Evolutionary conservation across 441 rosid genomes (phyloP), one percentile per base, ranked within the genome.

Genomic region (Bruguiera hainesii): DNA sequence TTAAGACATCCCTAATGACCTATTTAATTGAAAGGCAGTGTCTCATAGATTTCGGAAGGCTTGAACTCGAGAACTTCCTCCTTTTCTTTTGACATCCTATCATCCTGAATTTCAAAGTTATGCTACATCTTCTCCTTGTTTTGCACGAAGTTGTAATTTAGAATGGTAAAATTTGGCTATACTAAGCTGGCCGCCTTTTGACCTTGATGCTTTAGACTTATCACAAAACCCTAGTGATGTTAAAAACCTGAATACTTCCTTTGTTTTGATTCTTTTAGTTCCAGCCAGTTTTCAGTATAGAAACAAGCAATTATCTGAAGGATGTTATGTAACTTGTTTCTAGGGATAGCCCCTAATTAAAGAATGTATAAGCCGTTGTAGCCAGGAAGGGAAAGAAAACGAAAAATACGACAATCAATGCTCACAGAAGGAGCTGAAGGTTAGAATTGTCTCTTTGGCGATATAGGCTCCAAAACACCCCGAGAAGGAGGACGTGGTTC

Each of bases 121-220:
- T 67, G 73, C 69, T 63, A 46, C 42, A 46, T 73, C 82, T 65
- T 66, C 80, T 69, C 70, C 84, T 68, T 74, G 68, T 65, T 78
- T 68, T 53, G 66, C 64, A 69, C 42, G 65, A 55, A 48, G 28
- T 10, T 74, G 75, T 56, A 68, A 73, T 78, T 88, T 64, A 59
- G 91, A 84, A 15, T 83, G 85, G 76, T 84, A 94, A 83, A 94
- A 91, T 73, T 85, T 87, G 0, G 87, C 89, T 16, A 94, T 82
- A 51, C 81, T 89, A 48, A 72, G 80, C 57, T 89, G 98, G 51
- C 75, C 74, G 60, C 80, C 88, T 74, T 64, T 74, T 61, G 89
- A 64, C 73, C 83, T 83, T 56, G 79, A 66, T 9, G 46, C 11
- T 37, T 37, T 13, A 2, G 15, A 37, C 46, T 37, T 37, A 37